Conservation (phyloP, 228 moss, liverwort and hornwort species). For the Sphagnum fallax region DNA sequence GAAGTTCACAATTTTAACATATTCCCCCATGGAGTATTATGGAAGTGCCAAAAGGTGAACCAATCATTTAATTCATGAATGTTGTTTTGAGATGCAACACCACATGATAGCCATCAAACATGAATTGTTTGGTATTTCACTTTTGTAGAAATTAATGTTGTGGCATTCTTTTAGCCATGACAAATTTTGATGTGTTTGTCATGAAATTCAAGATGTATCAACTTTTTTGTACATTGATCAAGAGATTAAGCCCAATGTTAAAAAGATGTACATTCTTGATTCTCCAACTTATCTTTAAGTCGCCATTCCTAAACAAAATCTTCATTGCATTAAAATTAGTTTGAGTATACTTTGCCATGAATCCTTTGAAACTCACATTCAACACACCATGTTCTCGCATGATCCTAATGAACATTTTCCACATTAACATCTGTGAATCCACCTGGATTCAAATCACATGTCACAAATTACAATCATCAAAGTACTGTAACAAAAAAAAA, state of each 20-base stretch:
- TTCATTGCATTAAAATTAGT: not conserved
- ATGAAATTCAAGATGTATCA: not conserved
- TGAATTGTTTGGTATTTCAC: not conserved
- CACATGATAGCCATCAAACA: not conserved
- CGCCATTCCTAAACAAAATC: not conserved
- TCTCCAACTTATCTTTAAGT: not conserved
- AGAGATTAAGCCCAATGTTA: not conserved
- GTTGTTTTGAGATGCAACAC: not conserved
- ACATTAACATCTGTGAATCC: not conserved
- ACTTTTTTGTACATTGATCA: not conserved
- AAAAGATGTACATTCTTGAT: not conserved
- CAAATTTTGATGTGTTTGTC: not conserved
- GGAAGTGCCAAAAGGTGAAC: not conserved
- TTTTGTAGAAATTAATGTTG: not conserved
- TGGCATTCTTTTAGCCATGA: not conserved
- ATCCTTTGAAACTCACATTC: not conserved
- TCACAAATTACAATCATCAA: not conserved
- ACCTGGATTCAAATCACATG: not conserved
- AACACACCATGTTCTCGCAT: not conserved
- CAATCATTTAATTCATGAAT: not conserved
- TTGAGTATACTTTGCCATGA: not conserved
- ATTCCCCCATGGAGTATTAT: not conserved
- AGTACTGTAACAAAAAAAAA: not conserved
- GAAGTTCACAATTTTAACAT: not conserved
- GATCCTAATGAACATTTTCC: not conserved